Evolutionary conservation across 768 basidiomycete species (phyloP).

Genomic region (Suillus fuscotomentosus): DNA sequence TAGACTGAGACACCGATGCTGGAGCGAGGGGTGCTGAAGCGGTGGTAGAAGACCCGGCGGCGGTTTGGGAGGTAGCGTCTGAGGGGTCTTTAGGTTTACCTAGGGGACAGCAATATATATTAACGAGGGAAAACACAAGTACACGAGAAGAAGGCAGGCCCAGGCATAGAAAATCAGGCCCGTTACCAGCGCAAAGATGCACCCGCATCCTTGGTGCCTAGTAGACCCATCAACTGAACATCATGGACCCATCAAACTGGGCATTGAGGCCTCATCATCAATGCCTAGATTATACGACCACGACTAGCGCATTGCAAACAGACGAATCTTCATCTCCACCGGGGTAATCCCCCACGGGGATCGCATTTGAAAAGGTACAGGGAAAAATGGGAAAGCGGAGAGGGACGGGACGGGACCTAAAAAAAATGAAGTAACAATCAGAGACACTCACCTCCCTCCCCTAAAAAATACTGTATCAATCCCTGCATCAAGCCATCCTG

Average conservation of each 20-base stretch:
- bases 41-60: conserved; percentile 10
- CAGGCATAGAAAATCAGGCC: not conserved
- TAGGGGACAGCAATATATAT: conserved; percentile 10
- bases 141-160: not conserved
- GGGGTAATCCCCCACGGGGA: not conserved
- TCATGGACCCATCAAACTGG: not conserved
- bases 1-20: conserved; percentile 6
- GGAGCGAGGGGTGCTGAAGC: conserved; percentile 10
- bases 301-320: not conserved
- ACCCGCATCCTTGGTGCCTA: not conserved
- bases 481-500: conserved; percentile 84
- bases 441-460: conserved; percentile 58
- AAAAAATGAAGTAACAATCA: conserved; percentile 10
- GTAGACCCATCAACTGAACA: not conserved
- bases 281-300: not conserved
- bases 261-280: not conserved
- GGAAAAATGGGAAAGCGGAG: conserved; percentile 2
- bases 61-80: conserved; percentile 7
- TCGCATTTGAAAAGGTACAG: not conserved
- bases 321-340: not conserved
- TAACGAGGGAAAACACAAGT: not conserved
- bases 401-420: not conserved
- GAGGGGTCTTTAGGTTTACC: conserved; percentile 23
- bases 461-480: conserved; percentile 78
- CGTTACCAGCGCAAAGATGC: not conserved